Evolutionary conservation across 306 rosid species (phyloP), one percentile per base, ranked within the genome.

Genomic region (Erythrophleum fordii): DNA sequence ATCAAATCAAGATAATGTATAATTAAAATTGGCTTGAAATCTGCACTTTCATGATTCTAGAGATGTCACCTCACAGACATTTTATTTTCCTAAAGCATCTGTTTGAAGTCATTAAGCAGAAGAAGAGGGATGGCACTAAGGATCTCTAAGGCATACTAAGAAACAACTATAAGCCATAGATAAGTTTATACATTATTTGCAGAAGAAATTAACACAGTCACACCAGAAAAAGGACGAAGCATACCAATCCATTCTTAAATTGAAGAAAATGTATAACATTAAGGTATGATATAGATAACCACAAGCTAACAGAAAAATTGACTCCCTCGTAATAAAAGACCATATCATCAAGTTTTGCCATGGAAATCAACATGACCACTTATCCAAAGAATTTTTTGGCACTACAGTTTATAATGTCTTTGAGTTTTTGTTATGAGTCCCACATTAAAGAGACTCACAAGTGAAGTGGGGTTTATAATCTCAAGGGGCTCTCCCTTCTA

Each of bases 1-100:
- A 31, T 4, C 34, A 31, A 31, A 31, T 31, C 34, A 82, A 76
- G 49, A 77, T 82, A 34, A 45, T n/a, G 17, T 42, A 44, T 55
- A 4, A 13, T 67, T 5, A 64, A 34, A 22, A 4, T 41, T 17
- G n/a, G 25, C 31, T 13, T 37, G n/a, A 39, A 56, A 39, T 22
- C 18, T 37, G 5, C 46, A 41, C 16, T 69, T 75, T 67, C 49
- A 44, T 44, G 23, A 39, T 58, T 23, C 10, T 56, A 31, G 18
- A 45, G 46, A 23, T 59, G 13, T 34, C 51, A 46, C 6, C 59
- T 69, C 18, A 69, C 23, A 23, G 9, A 58, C 37, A 22, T n/a
- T n/a, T n/a, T n/a, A n/a, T n/a, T n/a, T n/a, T n/a, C n/a, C n/a
- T n/a, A n/a, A n/a, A n/a, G n/a, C n/a, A n/a, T n/a, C n/a, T n/a